Conservation (phyloP, 371 early-diverging fungal genomes). For the Mortierella sp. region DNA sequence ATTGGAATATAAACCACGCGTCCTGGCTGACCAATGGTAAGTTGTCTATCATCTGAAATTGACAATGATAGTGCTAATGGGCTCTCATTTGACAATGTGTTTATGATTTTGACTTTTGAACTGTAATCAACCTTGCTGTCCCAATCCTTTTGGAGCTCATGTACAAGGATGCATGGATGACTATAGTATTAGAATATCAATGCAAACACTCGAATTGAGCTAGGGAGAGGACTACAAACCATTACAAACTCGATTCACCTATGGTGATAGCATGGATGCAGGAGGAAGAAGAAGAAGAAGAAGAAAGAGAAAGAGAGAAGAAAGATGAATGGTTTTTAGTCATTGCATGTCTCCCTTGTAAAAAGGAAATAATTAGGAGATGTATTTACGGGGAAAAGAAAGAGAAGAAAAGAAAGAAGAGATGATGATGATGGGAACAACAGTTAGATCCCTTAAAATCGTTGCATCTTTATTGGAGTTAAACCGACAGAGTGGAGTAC, state of each 20-base stretch:
- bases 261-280: not conserved
- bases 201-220: too few species aligned
- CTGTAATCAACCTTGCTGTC: too few species aligned
- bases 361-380: not conserved
- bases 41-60: too few species aligned
- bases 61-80: not conserved
- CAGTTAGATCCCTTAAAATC: constrained; percentile 8
- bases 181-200: too few species aligned
- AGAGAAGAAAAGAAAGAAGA: not conserved
- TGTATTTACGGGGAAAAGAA: not conserved
- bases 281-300: not conserved
- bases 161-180: too few species aligned
- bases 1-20: not conserved
- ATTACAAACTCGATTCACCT: too few species aligned
- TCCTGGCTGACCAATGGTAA: not conserved
- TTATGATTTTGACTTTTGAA: too few species aligned
- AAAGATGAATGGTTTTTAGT: not conserved
- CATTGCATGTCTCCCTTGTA: not conserved
- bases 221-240: too few species aligned
- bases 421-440: not conserved
- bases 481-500: not conserved
- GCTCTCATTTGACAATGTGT: not conserved
- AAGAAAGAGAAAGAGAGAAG: not conserved
- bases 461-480: not conserved
- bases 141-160: too few species aligned